Base-by-base conservation (phyloP, 352 stramenopile species). In the Globisporangium splendens region DNA sequence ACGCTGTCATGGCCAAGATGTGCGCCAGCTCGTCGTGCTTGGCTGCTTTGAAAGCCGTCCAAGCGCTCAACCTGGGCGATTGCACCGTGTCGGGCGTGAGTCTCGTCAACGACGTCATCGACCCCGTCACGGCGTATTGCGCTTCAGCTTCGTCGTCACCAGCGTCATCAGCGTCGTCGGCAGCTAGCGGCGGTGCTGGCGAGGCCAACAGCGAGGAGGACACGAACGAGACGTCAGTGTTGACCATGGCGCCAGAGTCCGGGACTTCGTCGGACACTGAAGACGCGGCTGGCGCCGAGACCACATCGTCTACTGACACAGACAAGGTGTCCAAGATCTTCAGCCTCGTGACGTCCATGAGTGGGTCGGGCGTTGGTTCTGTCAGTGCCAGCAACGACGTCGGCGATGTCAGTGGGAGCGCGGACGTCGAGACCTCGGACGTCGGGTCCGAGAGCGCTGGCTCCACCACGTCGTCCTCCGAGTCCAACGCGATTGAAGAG, bases 11-110 rank as follows among this genome's bases (percentile, higher is more conserved):
- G 31, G 53, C 20, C 28, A 56, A 59, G 31, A 59, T 79, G 17
- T 83, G 74, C 61, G 63, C 47, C 8, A 71, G 65, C 47, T 44
- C 62, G 13, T 56, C 63, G n/a, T 83, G 74, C 54, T 56, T 53
- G 1, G 46, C 61, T 5, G 60, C 63, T 20, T 48, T 83, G 11
- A 42, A 63, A 14, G 33, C 53, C 2, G 28, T 80, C 21, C 62
- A 69, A 46, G 46, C 61, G 51, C 53, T 67, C 12, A 61, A 57
- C 13, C 66, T 75, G 7, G 56, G 63, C 12, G 66, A 79, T 54
- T 79, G 71, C 56, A 77, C 62, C 0, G 61, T 75, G 44, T 59
- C 44, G 33, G 62, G 53, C 8, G 69, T 75, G 47, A 54, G 51
- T 1, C 57, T 79, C 17, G 53, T 73, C 47, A 46, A 56, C 10